These are phyloP conservation scores for Termitomyces sp. DNA, from an alignment of 768 basidiomycete species.

Conservation along the genomic window DNA sequence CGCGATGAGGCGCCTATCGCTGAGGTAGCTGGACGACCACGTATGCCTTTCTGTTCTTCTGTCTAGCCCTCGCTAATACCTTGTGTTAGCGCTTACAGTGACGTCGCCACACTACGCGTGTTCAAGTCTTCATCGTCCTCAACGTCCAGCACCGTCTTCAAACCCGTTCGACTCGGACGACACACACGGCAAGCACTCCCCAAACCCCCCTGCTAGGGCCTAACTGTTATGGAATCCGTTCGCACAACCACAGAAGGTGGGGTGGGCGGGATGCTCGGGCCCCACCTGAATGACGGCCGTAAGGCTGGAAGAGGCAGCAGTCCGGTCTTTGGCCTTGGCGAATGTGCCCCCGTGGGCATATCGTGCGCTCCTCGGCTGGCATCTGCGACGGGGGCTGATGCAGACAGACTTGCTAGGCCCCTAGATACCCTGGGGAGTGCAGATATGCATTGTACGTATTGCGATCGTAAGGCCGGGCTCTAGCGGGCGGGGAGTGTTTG, in stretches of 20 bases:
- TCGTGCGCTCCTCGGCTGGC: constrained; percentile 4
- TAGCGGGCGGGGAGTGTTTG: constrained; percentile 4
- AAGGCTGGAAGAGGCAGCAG: constrained; percentile 9
- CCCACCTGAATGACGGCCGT: constrained; percentile 7
- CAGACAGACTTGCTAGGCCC: constrained; percentile 3
- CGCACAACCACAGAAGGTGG: constrained; percentile 10
- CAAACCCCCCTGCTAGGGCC: background rate
- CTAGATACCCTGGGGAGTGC: constrained; percentile 10
- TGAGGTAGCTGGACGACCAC: background rate
- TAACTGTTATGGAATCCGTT: constrained; percentile 3
- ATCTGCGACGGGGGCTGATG: constrained; percentile 7
- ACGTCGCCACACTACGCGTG: background rate
- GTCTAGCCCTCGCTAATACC: background rate
- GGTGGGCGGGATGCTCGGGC: constrained; percentile 5
- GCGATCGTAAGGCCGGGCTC: constrained; percentile 4
- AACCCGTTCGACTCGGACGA: background rate
- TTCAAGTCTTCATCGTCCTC: background rate
- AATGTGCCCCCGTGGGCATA: constrained; percentile 2
- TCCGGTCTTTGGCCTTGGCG: background rate
- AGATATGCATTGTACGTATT: constrained; percentile 3
- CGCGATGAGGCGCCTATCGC: background rate
- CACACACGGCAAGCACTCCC: background rate
- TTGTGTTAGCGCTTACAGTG: background rate
- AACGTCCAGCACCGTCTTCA: too few species aligned
- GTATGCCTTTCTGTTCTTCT: background rate